A percentile compares a stretch with the other conserved stretches of the same genome.
Conservation (phyloP, 2,329 filamentous ascomycete species). For the Fusarium decemcellulare region DNA sequence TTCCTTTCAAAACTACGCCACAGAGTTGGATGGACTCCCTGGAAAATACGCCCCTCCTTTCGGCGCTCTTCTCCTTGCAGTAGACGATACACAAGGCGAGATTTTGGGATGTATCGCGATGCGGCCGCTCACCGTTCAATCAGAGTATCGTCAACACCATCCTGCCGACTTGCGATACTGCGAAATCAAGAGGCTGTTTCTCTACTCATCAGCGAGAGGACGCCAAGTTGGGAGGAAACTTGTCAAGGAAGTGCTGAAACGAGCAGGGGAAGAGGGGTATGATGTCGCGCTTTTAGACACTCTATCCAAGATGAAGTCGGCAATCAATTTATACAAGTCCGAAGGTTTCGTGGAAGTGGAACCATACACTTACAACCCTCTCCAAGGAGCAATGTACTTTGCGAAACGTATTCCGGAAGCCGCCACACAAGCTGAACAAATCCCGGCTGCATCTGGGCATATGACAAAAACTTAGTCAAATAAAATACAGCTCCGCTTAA, state of each 20-base stretch:
- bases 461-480: no score
- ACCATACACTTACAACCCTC: constrained; percentile 42
- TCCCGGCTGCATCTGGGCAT: no score
- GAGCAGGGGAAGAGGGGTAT: constrained; percentile 35
- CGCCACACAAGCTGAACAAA: neutral
- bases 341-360: constrained; percentile 40
- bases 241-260: constrained; percentile 31
- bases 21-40: constrained; percentile 42
- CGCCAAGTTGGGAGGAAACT: constrained; percentile 40
- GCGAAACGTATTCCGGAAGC: constrained; percentile 15
- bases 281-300: constrained; percentile 45
- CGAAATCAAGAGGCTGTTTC: constrained; percentile 47
- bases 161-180: constrained; percentile 28
- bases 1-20: constrained; percentile 45
- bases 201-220: constrained; percentile 47
- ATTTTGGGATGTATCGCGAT: constrained; percentile 47
- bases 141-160: constrained; percentile 15
- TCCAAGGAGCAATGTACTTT: constrained; percentile 41
- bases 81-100: constrained; percentile 29
- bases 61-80: constrained; percentile 44
- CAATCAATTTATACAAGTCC: constrained; percentile 43
- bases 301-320: constrained; percentile 41
- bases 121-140: constrained; percentile 35
- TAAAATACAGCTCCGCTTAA: no score
- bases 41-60: constrained; percentile 45